Evolutionary conservation across 805 yeast species (phyloP).

Genomic region (Candida nitratophila): DNA sequence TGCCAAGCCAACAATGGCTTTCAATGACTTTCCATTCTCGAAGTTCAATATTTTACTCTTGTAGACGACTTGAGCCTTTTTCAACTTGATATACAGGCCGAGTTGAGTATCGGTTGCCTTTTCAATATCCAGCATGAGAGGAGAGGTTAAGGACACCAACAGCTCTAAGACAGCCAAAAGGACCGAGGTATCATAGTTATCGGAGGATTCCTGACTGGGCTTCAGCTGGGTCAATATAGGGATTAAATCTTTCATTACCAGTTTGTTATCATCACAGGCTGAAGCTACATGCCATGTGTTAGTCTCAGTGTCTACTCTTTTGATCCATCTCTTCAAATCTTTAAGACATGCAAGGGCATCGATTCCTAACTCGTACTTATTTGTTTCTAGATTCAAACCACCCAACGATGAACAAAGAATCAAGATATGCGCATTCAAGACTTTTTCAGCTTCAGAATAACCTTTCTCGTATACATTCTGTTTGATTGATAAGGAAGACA

Average conservation of each 20-base stretch:
- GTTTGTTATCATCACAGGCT: conserved; percentile 75
- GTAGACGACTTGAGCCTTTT: conserved; percentile 61
- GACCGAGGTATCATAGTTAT: conserved; percentile 46
- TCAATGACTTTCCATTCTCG: conserved; percentile 54
- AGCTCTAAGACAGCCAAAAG: conserved; percentile 72
- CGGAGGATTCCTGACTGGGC: conserved; percentile 21
- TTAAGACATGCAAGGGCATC: conserved; percentile 83
- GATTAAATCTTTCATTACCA: conserved; percentile 65
- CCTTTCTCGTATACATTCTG: neutral
- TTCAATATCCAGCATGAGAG: conserved; percentile 53
- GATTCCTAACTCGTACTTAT: conserved; percentile 68
- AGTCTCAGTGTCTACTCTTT: conserved; percentile 68
- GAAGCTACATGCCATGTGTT: conserved; percentile 75
- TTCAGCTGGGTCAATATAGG: conserved; percentile 70
- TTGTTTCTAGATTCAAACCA: conserved; percentile 67
- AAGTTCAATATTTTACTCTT: conserved; percentile 59
- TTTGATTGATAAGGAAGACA: neutral
- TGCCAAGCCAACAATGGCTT: conserved; percentile 63
- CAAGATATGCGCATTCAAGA: conserved; percentile 66
- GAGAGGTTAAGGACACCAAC: conserved; percentile 82
- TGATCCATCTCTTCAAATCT: conserved; percentile 85
- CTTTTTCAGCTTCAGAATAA: conserved; percentile 18
- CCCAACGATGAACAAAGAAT: conserved; percentile 86
- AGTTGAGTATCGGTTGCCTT: conserved; percentile 55
- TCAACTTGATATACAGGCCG: conserved; percentile 49